Evolutionary conservation across 1,284 basidiomycete species (phyloP).

Genomic region (Neonothopanus nambi): DNA sequence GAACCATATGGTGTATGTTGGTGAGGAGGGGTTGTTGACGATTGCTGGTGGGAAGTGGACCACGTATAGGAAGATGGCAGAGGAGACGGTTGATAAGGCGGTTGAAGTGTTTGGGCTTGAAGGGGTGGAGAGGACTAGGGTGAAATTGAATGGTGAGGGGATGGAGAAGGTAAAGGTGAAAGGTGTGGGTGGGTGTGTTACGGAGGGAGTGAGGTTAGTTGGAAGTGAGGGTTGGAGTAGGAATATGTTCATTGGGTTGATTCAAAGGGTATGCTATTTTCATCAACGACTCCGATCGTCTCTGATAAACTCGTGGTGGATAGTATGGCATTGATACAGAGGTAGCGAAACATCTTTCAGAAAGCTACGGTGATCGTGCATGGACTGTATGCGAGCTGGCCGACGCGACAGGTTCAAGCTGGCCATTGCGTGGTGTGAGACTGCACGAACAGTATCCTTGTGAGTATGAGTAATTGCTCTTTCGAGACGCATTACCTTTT

Average conservation of each 20-base stretch:
- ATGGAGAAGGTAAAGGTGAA: conserved; percentile 89
- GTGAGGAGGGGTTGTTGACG: conserved; percentile 82
- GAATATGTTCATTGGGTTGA: conserved; percentile 96
- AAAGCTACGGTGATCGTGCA: conserved; percentile 94
- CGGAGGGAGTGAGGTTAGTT: conserved; percentile 80
- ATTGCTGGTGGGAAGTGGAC: conserved; percentile 99
- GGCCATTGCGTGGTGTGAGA: conserved; percentile 87
- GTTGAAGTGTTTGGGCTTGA: conserved; percentile 73
- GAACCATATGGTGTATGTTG: conserved; percentile 93
- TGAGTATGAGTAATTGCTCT: too few relatives aligned
- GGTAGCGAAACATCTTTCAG: conserved; percentile 91
- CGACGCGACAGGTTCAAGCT: conserved; percentile 66
- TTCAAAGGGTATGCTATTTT: conserved; percentile 69
- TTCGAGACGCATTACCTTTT: too few relatives aligned
- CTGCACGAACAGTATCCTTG: conserved; percentile 80
- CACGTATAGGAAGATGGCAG: conserved; percentile 95
- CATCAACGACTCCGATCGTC: too few relatives aligned
- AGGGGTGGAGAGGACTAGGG: conserved; percentile 99
- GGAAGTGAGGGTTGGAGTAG: conserved; percentile 95
- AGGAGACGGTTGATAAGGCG: conserved; percentile 92
- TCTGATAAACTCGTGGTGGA: conserved; percentile 9
- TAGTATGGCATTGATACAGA: conserved; percentile 90
- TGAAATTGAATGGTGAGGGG: conserved; percentile 95
- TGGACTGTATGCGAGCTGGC: conserved; percentile 91
- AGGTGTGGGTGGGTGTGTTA: conserved; percentile 81